Conservation (phyloP, 345 rosid species). For the Eucalyptus fibrosa region DNA sequence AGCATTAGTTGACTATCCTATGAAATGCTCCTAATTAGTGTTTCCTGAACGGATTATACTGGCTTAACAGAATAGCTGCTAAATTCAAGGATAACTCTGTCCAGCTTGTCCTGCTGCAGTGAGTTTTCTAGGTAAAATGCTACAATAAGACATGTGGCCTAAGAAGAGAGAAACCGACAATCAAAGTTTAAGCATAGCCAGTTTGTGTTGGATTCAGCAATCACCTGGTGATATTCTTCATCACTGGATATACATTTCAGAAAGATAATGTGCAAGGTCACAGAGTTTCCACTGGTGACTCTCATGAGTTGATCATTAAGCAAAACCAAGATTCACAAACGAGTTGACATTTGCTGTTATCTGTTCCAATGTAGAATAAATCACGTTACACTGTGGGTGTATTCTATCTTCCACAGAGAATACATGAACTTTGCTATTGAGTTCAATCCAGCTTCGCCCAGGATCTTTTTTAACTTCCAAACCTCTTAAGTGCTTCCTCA, state of each 20-base stretch:
- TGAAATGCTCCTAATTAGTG: not conserved
- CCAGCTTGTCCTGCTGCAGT: not conserved
- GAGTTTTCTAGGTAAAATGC: not conserved
- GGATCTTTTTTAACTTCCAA: slow-evolving; percentile 44
- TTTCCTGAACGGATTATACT: not conserved
- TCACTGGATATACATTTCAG: not conserved
- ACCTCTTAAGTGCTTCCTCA: slow-evolving; percentile 29
- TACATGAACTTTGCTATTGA: slow-evolving; percentile 12
- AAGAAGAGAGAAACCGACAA: not conserved
- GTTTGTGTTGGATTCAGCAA: not conserved
- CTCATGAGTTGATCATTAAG: not conserved
- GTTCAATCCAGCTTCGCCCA: slow-evolving; percentile 44
- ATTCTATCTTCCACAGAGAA: slow-evolving; percentile 28
- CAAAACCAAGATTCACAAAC: not conserved
- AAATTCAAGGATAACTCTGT: not conserved
- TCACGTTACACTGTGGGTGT: slow-evolving; percentile 13
- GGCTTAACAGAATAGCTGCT: not conserved
- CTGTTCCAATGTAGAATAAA: slow-evolving; percentile 23
- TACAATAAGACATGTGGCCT: not conserved
- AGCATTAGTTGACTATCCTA: not conserved
- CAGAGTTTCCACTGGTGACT: not conserved
- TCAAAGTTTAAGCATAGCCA: not conserved
- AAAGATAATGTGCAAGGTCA: not conserved
- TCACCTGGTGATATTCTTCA: not conserved
- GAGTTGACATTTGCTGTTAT: slow-evolving; percentile 23